These are phyloP conservation scores for Pelargonium citronellum DNA, from an alignment of 441 rosid species.

Conservation along the genomic window DNA sequence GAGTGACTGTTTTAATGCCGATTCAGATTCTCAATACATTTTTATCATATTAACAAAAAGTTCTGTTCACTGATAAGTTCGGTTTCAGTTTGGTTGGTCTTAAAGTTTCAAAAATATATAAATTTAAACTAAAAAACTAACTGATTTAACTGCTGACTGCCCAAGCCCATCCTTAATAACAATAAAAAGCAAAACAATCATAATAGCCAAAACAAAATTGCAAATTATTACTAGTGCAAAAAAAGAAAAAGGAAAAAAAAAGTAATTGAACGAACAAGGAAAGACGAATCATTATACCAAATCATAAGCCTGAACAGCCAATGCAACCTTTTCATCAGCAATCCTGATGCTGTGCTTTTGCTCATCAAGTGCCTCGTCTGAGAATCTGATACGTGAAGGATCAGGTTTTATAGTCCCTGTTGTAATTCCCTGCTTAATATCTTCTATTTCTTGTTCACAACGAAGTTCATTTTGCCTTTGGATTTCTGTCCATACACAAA, in stretches of 20 bases:
- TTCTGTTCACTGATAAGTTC: too few relatives aligned
- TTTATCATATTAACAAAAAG: too few relatives aligned
- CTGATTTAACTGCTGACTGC: too few relatives aligned
- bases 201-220: too few relatives aligned
- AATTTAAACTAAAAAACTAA: too few relatives aligned
- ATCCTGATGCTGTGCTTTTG: constrained; percentile 89
- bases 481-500: constrained; percentile 41
- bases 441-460: constrained; percentile 85
- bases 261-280: not conserved
- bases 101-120: too few relatives aligned
- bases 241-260: not conserved
- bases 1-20: too few relatives aligned
- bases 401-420: constrained; percentile 53
- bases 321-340: constrained; percentile 89
- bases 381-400: constrained; percentile 56
- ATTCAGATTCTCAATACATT: too few relatives aligned
- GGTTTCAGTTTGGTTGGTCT: too few relatives aligned
- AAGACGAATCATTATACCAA: constrained; percentile 41
- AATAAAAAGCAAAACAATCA: too few relatives aligned
- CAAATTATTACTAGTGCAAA: not conserved
- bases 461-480: constrained; percentile 78
- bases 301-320: constrained; percentile 91
- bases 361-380: constrained; percentile 84
- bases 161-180: too few relatives aligned
- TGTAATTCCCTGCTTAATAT: constrained; percentile 55